Evolutionary conservation across 768 basidiomycete genomes (phyloP).

Genomic region (Fistulinella prunicolor): DNA sequence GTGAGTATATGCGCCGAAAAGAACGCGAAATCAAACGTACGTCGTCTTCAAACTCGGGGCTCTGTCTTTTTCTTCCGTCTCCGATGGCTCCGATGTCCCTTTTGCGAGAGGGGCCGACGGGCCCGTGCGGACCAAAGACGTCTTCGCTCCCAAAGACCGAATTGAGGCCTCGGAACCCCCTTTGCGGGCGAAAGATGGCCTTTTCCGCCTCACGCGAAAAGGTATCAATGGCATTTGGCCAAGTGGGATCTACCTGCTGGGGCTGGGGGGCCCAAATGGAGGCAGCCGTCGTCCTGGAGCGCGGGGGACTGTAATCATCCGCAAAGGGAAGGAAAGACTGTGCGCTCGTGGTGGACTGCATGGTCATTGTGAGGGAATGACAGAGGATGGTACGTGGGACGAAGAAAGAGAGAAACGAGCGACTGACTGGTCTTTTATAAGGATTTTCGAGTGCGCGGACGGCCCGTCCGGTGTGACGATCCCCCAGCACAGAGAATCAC

Average conservation of each 20-base stretch:
- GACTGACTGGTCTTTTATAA: conserved; percentile 32
- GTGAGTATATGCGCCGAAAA: conserved; percentile 32
- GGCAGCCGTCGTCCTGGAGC: conserved; percentile 40
- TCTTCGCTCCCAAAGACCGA: conserved; percentile 47
- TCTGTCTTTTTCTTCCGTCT: conserved; percentile 68
- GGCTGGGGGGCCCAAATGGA: conserved; percentile 87
- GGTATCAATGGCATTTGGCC: conserved; percentile 65
- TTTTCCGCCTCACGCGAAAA: conserved; percentile 53
- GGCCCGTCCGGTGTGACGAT: conserved; percentile 31
- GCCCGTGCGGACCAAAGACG: conserved; percentile 58
- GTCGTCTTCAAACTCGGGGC: conserved; percentile 53
- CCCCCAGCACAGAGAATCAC: conserved; percentile 24
- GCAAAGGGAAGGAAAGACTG: conserved; percentile 34
- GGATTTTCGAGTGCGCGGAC: conserved; percentile 24
- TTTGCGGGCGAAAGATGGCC: conserved; percentile 33
- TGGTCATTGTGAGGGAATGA: conserved; percentile 12
- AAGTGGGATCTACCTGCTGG: conserved; percentile 60
- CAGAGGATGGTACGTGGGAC: conserved; percentile 42
- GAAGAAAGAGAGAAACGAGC: conserved; percentile 38
- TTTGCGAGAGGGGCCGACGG: conserved; percentile 38
- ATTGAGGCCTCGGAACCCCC: conserved; percentile 18
- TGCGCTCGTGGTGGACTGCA: conserved; percentile 25
- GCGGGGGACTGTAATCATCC: conserved; percentile 41
- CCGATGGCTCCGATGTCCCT: conserved; percentile 69
- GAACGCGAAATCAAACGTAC: conserved; percentile 23